Evolutionary conservation across 352 stramenopile species (phyloP).

Genomic region (Globisporangium parvum): DNA sequence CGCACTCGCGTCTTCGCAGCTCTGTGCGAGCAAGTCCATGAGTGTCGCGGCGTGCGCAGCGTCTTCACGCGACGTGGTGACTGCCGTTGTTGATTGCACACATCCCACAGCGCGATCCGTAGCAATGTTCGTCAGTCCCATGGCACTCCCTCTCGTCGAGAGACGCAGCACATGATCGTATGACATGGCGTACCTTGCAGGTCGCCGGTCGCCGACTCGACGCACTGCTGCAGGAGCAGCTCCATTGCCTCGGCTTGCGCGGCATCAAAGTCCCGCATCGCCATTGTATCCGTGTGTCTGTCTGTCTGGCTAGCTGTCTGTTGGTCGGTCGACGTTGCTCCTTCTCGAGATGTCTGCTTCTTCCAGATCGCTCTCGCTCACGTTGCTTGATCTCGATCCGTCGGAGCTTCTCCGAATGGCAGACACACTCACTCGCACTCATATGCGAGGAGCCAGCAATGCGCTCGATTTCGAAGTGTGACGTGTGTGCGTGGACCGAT

Average conservation of each 20-base stretch:
- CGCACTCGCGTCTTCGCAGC: conserved; percentile 55
- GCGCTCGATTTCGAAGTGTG: background rate
- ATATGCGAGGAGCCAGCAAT: too few relatives aligned
- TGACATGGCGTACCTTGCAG: conserved; percentile 1
- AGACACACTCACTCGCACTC: too few relatives aligned
- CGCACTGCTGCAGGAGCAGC: conserved; percentile 49
- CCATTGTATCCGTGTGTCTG: background rate
- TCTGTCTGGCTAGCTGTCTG: too few relatives aligned
- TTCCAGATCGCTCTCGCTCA: background rate
- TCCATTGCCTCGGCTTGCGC: conserved; percentile 53
- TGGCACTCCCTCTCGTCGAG: background rate
- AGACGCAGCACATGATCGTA: background rate
- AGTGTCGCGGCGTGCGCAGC: conserved; percentile 35
- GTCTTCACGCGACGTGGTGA: conserved; percentile 1
- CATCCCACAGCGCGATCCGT: too few relatives aligned
- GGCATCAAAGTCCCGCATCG: conserved; percentile 31
- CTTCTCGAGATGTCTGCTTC: background rate
- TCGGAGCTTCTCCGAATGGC: too few relatives aligned
- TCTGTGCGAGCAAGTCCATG: conserved; percentile 59
- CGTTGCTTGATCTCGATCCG: too few relatives aligned
- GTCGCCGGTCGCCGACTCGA: conserved; percentile 9
- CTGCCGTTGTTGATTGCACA: background rate
- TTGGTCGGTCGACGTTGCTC: background rate
- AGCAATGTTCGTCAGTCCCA: background rate
- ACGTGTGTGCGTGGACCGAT: background rate